Evolutionary conservation across 371 early-diverging fungal genomes (phyloP).

Genomic region (Mortierella sp.): DNA sequence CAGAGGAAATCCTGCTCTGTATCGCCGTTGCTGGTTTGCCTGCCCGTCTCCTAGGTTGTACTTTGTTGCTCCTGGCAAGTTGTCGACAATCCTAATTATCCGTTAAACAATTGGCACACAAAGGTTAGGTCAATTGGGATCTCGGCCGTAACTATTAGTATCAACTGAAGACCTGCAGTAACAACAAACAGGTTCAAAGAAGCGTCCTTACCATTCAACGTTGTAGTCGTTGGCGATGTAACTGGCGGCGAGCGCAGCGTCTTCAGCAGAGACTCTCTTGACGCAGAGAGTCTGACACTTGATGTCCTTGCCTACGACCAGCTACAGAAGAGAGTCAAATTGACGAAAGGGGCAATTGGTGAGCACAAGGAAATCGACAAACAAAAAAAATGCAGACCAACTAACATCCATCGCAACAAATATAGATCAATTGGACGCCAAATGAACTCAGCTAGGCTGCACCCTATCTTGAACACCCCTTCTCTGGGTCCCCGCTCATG

Average conservation of each 20-base stretch:
- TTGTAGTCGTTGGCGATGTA: constrained; percentile 68
- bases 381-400: background rate
- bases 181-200: background rate
- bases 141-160: background rate
- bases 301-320: constrained; percentile 60
- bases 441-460: background rate
- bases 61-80: constrained; percentile 72
- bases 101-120: background rate
- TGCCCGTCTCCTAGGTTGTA: constrained; percentile 45
- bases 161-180: background rate
- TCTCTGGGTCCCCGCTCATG: background rate
- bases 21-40: constrained; percentile 53
- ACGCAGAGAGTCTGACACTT: constrained; percentile 65
- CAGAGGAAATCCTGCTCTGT: constrained; percentile 68
- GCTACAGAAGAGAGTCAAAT: constrained; percentile 19
- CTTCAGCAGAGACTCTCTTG: constrained; percentile 51
- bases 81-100: constrained; percentile 69
- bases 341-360: background rate
- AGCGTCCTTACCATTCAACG: constrained; percentile 42
- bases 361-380: constrained; percentile 1
- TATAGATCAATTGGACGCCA: background rate
- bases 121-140: background rate
- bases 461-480: background rate
- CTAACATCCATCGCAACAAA: background rate
- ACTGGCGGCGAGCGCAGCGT: constrained; percentile 62